phyloP scores from a whole-genome alignment of 2,329 filamentous ascomycete genomes.

The Scytalidium sp. region DNA sequence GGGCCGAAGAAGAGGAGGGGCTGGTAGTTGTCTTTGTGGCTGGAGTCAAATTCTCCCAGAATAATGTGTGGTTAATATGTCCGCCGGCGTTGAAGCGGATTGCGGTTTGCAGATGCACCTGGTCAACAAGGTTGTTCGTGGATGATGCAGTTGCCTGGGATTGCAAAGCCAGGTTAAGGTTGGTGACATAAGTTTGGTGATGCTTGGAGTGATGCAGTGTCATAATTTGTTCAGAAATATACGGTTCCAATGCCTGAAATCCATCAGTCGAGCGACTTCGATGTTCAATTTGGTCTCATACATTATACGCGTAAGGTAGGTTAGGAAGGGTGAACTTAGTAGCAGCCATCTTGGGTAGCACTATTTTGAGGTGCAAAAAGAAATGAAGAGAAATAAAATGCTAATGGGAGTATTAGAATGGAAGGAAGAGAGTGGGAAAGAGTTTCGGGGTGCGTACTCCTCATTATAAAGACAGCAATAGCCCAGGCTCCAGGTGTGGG shows the following conservation, averaged over 20 bases:
- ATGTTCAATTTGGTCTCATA: slow-evolving; percentile 34
- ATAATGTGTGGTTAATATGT: slow-evolving; percentile 89
- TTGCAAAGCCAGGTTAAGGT: slow-evolving; percentile 66
- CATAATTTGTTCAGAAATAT: slow-evolving; percentile 78
- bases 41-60: slow-evolving; percentile 81
- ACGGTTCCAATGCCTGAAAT: slow-evolving; percentile 63
- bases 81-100: slow-evolving; percentile 90
- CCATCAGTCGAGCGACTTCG: not conserved
- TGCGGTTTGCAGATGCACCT: slow-evolving; percentile 64
- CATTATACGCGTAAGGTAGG: slow-evolving; percentile 69
- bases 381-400: too few species aligned
- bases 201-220: slow-evolving; percentile 77
- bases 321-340: slow-evolving; percentile 57
- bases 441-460: too few species aligned
- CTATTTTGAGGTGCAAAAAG: too few species aligned
- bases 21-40: slow-evolving; percentile 55
- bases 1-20: slow-evolving; percentile 43
- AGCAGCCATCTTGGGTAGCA: too few species aligned
- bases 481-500: too few species aligned
- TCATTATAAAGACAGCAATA: too few species aligned
- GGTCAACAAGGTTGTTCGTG: slow-evolving; percentile 56
- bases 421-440: too few species aligned
- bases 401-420: too few species aligned
- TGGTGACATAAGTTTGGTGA: slow-evolving; percentile 75
- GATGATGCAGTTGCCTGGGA: slow-evolving; percentile 55